A percentile compares a stretch with the other conserved stretches of the same genome.
Evolutionary conservation across 2,329 filamentous ascomycete genomes (phyloP).

Genomic region (Paraphaeosphaeria sporulosa): DNA sequence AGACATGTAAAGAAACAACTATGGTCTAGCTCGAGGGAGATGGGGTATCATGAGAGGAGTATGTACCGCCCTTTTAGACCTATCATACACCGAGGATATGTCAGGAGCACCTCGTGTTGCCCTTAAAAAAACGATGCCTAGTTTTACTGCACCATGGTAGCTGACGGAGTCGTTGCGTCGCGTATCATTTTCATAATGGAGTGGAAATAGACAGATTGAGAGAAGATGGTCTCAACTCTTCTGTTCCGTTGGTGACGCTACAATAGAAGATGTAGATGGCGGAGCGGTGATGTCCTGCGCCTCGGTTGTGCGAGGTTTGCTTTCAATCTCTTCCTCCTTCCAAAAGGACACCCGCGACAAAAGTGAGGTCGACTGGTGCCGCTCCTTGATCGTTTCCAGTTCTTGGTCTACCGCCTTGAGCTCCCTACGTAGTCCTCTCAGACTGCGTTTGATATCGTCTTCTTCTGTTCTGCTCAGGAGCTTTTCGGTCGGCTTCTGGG

Average conservation of each 20-base stretch:
- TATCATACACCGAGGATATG: background rate
- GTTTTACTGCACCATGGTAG: background rate
- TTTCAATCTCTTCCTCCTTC: background rate
- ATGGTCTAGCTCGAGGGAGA: background rate
- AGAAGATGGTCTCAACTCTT: background rate
- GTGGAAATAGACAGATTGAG: background rate
- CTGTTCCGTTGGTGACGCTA: background rate
- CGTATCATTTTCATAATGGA: background rate
- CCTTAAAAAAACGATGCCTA: background rate
- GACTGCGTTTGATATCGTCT: conserved; percentile 8
- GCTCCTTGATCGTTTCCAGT: conserved; percentile 9
- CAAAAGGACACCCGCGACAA: background rate
- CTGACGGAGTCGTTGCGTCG: background rate
- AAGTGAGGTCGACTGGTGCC: background rate
- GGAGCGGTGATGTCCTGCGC: background rate
- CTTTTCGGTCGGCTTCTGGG: conserved; percentile 36
- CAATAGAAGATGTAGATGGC: background rate
- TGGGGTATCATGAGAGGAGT: conserved; percentile 48
- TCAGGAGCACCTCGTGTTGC: background rate
- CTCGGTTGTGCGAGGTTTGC: background rate
- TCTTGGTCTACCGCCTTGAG: conserved; percentile 5
- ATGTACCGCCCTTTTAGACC: conserved; percentile 3
- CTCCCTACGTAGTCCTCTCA: conserved; percentile 5
- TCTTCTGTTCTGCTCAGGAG: background rate
- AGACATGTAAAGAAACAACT: background rate